phyloP scores from a whole-genome alignment of 768 basidiomycete genomes.

The Lepiota venenata region DNA sequence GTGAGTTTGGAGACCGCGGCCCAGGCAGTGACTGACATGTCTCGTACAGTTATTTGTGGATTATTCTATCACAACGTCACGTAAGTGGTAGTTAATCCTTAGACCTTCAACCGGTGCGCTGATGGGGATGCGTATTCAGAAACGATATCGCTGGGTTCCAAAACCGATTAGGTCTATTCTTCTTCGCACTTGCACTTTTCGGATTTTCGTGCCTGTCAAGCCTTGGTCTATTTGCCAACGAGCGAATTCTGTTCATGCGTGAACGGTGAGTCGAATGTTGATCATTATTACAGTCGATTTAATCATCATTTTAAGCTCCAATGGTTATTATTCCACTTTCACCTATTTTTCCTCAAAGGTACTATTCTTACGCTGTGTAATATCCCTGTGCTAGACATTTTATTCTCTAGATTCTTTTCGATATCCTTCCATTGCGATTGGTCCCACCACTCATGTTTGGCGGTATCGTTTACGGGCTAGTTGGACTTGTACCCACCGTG shows the following conservation, averaged over 20 bases:
- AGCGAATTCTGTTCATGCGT: conserved; percentile 96
- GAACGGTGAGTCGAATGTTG: conserved; percentile 61
- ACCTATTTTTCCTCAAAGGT: conserved; percentile 96
- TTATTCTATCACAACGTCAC: conserved; percentile 88
- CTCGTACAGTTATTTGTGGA: conserved; percentile 75
- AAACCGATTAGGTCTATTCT: conserved; percentile 92
- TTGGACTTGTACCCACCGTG: conserved; percentile 91
- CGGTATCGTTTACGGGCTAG: conserved; percentile 91
- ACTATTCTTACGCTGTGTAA: conserved; percentile 1
- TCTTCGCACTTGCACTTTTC: conserved; percentile 95
- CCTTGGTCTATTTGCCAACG: conserved; percentile 90
- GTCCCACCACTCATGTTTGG: conserved; percentile 96
- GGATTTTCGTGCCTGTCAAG: conserved; percentile 97
- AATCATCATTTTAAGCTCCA: conserved; percentile 54
- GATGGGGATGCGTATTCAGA: conserved; percentile 26
- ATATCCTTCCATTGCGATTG: conserved; percentile 90
- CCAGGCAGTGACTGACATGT: conserved; percentile 5
- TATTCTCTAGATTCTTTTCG: conserved; percentile 75
- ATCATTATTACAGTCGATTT: neutral
- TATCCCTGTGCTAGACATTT: neutral
- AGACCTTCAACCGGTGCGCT: neutral
- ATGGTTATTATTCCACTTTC: conserved; percentile 96
- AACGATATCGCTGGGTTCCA: conserved; percentile 98
- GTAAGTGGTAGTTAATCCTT: conserved; percentile 33
- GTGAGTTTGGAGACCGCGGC: conserved; percentile 44